Percentiles rank a stretch among this genome's conserved stretches.
Evolutionary conservation across 2,329 filamentous ascomycete species (phyloP).

Genomic region (Colletotrichum plurivorum): DNA sequence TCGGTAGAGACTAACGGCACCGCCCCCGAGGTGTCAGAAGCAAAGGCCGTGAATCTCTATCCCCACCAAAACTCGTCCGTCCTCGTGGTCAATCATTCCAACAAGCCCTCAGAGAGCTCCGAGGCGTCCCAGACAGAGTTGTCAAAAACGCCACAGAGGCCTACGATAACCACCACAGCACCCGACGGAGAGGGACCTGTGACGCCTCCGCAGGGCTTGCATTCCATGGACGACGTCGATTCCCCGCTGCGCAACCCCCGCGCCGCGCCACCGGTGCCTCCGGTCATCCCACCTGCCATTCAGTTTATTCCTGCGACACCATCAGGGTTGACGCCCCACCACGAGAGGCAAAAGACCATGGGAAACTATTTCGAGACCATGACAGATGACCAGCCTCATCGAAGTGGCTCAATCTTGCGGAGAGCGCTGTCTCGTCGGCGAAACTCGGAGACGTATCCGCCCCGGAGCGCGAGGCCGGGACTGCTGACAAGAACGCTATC

Average conservation of each 20-base stretch:
- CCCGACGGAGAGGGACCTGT: constrained; percentile 57
- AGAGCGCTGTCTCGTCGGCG: constrained; percentile 66
- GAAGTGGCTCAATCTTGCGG: constrained; percentile 66
- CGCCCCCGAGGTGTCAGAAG: constrained; percentile 75
- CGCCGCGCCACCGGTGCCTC: constrained; percentile 63
- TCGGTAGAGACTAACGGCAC: constrained; percentile 75
- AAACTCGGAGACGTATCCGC: constrained; percentile 58
- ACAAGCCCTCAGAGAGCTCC: constrained; percentile 63
- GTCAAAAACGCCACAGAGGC: constrained; percentile 46
- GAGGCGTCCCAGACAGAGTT: constrained; percentile 50
- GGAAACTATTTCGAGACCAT: constrained; percentile 68
- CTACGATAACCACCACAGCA: constrained; percentile 56
- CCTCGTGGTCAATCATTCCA: constrained; percentile 70
- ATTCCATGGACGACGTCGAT: constrained; percentile 68
- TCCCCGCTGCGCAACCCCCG: constrained; percentile 75
- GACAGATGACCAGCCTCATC: constrained; percentile 57
- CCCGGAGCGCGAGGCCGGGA: constrained; percentile 55
- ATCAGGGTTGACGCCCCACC: constrained; percentile 69
- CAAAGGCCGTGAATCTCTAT: constrained; percentile 73
- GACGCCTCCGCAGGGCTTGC: constrained; percentile 67
- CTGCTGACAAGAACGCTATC: constrained; percentile 68
- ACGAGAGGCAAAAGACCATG: constrained; percentile 65
- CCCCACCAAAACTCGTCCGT: constrained; percentile 76
- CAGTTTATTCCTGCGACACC: constrained; percentile 76
- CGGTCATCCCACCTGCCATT: constrained; percentile 65